Conservation (phyloP, 2,329 filamentous ascomycete species). For the Ophiostoma sp. region DNA sequence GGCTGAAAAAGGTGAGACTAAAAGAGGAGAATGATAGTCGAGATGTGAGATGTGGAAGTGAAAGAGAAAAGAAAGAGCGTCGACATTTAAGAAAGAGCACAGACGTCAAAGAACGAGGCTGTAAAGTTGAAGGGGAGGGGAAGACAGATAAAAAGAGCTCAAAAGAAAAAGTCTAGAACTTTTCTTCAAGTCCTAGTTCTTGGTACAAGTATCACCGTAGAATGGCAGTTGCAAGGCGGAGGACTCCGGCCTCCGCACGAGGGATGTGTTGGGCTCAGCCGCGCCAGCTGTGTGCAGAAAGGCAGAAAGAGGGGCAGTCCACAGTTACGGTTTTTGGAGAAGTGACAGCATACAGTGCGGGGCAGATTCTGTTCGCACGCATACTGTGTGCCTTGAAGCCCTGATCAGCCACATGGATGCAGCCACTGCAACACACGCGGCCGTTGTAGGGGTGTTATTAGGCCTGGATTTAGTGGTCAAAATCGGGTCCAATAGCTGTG, state of each 20-base stretch:
- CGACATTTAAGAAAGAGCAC: background rate
- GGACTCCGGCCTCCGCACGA: slow-evolving; percentile 17
- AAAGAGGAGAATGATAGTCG: background rate
- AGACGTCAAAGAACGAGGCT: background rate
- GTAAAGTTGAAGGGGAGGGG: background rate
- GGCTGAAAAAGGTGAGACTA: background rate
- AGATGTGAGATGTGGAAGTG: background rate
- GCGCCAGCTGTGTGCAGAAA: background rate
- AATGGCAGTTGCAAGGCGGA: slow-evolving; percentile 6
- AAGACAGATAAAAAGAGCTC: background rate
- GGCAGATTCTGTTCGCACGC: background rate
- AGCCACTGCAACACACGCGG: slow-evolving; percentile 10
- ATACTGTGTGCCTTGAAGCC: background rate
- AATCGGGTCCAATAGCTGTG: background rate
- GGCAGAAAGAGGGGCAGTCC: slow-evolving; percentile 6
- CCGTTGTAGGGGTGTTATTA: background rate
- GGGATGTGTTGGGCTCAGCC: slow-evolving; percentile 16
- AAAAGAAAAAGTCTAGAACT: background rate
- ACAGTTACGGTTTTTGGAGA: background rate
- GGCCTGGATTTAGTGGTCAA: background rate
- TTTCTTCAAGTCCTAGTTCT: slow-evolving; percentile 7
- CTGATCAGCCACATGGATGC: slow-evolving; percentile 9
- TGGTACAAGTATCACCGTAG: background rate
- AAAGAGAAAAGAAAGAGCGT: background rate
- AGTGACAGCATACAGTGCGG: slow-evolving; percentile 7